Evolutionary conservation across 306 rosid species (phyloP).

Genomic region (Gynostemma pentaphyllum): DNA sequence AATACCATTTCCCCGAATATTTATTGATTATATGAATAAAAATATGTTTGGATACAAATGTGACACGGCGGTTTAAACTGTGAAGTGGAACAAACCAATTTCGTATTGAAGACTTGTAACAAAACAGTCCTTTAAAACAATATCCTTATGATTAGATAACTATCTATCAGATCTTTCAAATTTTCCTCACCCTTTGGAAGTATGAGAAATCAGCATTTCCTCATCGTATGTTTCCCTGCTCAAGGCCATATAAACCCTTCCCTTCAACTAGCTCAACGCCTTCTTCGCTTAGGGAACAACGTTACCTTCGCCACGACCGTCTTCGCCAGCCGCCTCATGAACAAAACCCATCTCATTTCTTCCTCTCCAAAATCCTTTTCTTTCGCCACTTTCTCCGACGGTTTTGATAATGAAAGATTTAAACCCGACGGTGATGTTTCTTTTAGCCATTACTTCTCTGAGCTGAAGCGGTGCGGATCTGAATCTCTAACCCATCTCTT

Average conservation of each 20-base stretch:
- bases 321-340: slow-evolving; percentile 10
- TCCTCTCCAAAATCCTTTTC: slow-evolving; percentile 15
- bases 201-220: neutral
- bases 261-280: neutral
- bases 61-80: too few relatives aligned
- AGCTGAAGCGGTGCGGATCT: slow-evolving; percentile 21
- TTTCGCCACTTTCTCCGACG: slow-evolving; percentile 30
- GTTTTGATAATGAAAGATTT: slow-evolving; percentile 33
- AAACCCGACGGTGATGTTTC: neutral
- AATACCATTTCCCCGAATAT: too few relatives aligned
- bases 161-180: neutral
- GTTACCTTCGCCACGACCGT: slow-evolving; percentile 8
- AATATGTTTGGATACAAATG: too few relatives aligned
- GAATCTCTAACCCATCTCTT: slow-evolving; percentile 10
- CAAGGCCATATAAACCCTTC: slow-evolving; percentile 8
- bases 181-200: neutral
- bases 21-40: too few relatives aligned
- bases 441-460: slow-evolving; percentile 6
- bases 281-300: neutral
- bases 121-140: too few relatives aligned
- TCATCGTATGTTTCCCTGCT: neutral
- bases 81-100: too few relatives aligned
- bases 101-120: too few relatives aligned
- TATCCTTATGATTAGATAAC: too few relatives aligned
- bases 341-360: neutral